Base-by-base conservation (phyloP, 805 yeast species). In the Metschnikowia similis region DNA sequence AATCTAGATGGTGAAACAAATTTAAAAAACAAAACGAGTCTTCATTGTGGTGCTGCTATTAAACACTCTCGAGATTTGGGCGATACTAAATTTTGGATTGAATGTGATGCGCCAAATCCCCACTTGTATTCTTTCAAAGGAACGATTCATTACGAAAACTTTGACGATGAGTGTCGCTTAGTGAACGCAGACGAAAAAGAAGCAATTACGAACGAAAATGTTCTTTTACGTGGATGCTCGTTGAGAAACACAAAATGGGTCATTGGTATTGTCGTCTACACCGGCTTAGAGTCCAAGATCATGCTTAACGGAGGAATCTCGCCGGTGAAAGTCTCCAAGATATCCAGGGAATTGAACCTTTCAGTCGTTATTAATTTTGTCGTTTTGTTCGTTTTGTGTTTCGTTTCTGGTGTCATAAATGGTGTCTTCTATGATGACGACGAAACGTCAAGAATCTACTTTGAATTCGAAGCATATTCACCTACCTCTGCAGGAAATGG, bases 271-370 rank as follows among this genome's bases (percentile, higher is more conserved):
- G 91, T 84, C 5, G 75, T 84, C n/a, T 85, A 84, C 63, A 87
- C 95, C 2, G 95, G 95, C 48, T 63, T 66, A 35, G 92, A 87
- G 59, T 76, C 90, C 9, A 87, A 87, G 66, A 84, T 87, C 51
- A 83, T 87, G 84, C 67, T 87, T 53, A 87, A 87, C 63, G 76
- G 91, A 2, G 94, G 94, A 45, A 75, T 79, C 28, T 86, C 94
- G 0, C 95, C 95, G 8, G 81, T 85, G 1, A 87, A 87, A 63
- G 76, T 80, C 42, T 82, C 88, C 8, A 75, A 81, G 57, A 81
- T 87, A 46, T 75, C 88, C 1, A 71, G 80, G 36, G 85, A 84
- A 55, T 75, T 87, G 57, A 87, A 87, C 63, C 66, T 80, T 41
- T 83, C 84, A 44, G 90, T 87, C 31, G 57, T 81, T 29, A 70